Base-by-base conservation (phyloP, 441 rosid species). In the Erodium texanum region DNA sequence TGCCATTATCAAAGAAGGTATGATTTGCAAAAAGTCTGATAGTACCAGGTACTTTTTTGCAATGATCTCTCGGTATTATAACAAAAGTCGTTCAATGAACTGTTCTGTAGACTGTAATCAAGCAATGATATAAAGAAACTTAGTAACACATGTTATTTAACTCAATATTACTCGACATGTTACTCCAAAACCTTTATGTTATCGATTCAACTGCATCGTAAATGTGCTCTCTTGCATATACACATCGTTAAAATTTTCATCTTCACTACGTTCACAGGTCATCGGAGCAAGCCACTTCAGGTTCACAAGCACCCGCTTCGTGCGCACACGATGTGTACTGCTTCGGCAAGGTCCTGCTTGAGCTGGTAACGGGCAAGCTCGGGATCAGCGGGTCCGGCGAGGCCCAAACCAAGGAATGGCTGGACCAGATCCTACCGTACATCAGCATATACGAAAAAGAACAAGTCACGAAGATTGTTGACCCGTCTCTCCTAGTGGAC, bases 261-360 rank as follows among this genome's bases (percentile, higher is more conserved):
- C 63, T 73, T 64, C 20, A 43, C 66, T 56, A 70, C 72, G 45
- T 48, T n/a, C n/a, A 71, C 66, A 9, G 7, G 50, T 43, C 50
- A 43, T 43, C 50, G 2, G 50, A 43, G 50, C 50, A 43, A 43
- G 50, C n/a, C 50, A 11, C 50, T 3, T 43, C 84, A 91, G 97
- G 86, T 76, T 65, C 80, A 43, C 70, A 69, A 15, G 76, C 88
- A 66, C 83, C 87, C 24, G 78, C 80, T n/a, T n/a, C n/a, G 34
- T 92, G 99, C 41, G 66, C 96, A 63, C 83, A 87, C 56, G 99
- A 95, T 74, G 93, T 95, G 29, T 90, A 86, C 81, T 90, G 99
- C 81, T 95, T 95, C 8, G 99, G 99, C 66, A 95, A 92, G 78
- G 97, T 95, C 23, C 76, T 95, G 68, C 95, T 95, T 2, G 99